Evolutionary conservation across 129 eudicot genomes (phyloP).

Genomic region (Artemisia argyi): DNA sequence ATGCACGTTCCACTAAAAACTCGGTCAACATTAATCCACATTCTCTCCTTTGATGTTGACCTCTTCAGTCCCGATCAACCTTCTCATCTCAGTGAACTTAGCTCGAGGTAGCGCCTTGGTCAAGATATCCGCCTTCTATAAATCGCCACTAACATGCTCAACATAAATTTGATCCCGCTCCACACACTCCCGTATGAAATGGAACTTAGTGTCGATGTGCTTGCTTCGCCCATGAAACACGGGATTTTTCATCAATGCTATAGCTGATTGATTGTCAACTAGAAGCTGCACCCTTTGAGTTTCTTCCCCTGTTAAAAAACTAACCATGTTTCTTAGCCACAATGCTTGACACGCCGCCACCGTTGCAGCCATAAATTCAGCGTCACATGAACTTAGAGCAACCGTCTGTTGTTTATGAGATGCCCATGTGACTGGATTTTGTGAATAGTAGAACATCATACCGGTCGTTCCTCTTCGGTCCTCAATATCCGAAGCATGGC

Average conservation of each 20-base stretch:
- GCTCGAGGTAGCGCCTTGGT: no score
- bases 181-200: conserved; percentile 12
- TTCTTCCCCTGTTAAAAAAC: neutral
- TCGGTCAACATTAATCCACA: no score
- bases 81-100: no score
- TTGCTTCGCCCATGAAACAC: neutral
- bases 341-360: neutral
- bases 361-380: no score
- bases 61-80: no score
- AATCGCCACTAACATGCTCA: neutral
- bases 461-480: neutral
- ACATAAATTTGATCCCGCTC: neutral
- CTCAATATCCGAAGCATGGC: neutral
- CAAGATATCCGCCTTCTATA: no score
- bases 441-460: neutral
- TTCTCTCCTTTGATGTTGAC: no score
- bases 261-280: neutral
- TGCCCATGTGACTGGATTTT: neutral
- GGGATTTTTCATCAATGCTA: neutral
- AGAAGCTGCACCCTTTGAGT: neutral
- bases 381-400: no score
- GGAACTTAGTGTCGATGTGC: neutral
- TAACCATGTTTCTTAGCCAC: neutral
- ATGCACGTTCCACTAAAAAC: no score
- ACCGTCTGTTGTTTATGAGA: neutral